A percentile compares a stretch with the other conserved stretches of the same genome.
Conservation (phyloP, 2,329 filamentous ascomycete genomes). For the Fusarium pseudonygamai region DNA sequence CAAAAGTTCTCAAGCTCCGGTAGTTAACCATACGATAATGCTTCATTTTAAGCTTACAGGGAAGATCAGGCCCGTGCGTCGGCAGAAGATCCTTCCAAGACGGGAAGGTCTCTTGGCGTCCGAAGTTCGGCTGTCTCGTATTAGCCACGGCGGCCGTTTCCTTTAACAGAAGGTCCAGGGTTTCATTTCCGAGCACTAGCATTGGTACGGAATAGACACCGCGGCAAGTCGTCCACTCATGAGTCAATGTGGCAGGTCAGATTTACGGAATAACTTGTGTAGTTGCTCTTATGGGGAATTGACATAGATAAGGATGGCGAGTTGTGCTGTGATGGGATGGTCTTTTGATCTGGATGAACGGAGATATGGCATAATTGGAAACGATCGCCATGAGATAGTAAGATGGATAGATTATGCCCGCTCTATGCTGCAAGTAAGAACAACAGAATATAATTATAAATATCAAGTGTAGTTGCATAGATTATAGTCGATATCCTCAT, state of each 20-base stretch:
- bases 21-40: background rate
- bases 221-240: background rate
- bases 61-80: background rate
- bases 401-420: background rate
- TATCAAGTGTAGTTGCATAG: background rate
- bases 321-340: background rate
- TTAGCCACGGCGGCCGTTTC: background rate
- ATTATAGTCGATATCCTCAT: background rate
- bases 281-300: background rate
- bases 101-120: background rate
- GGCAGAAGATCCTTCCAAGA: background rate
- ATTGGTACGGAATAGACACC: background rate
- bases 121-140: constrained; percentile 7
- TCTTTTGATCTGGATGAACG: constrained; percentile 5
- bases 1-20: background rate
- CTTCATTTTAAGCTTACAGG: constrained; percentile 4
- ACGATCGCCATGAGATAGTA: constrained; percentile 1
- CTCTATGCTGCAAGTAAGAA: rapidly evolving
- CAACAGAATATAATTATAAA: background rate
- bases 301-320: background rate
- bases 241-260: constrained; percentile 15
- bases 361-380: constrained; percentile 5
- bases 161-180: constrained; percentile 13
- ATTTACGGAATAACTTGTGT: background rate
- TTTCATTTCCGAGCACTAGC: background rate